phyloP scores from a whole-genome alignment of 305 asterid species.

The Fraxinus sp. region DNA sequence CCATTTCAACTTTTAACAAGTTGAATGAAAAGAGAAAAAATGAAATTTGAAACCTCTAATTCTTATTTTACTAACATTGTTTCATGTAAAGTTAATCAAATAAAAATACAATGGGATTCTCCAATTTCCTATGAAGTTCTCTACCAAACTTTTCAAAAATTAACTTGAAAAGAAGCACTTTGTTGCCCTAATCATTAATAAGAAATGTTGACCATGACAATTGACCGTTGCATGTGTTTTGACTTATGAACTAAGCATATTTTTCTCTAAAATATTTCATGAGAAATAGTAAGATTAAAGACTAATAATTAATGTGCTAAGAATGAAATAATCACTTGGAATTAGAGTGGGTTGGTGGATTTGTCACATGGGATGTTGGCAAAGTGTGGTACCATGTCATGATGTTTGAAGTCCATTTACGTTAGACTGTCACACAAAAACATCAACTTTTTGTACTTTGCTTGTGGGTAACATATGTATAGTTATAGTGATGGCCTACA shows the following conservation, averaged over 20 bases:
- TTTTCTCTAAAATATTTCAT: not conserved
- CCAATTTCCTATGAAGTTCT: not conserved
- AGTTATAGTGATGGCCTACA: conserved; percentile 39
- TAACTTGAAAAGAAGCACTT: not conserved
- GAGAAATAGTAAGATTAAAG: not conserved
- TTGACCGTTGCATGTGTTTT: not conserved
- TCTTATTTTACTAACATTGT: not conserved
- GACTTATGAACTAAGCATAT: not conserved
- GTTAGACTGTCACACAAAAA: conserved; percentile 1
- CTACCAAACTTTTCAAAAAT: not conserved
- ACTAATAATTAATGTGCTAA: not conserved
- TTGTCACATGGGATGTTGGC: conserved; percentile 50
- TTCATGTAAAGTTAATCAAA: not conserved
- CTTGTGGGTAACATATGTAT: conserved; percentile 38
- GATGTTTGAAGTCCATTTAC: conserved; percentile 23
- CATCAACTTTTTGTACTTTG: conserved; percentile 34
- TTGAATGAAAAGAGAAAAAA: not conserved
- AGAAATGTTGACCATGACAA: not conserved
- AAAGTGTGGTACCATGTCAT: conserved; percentile 36
- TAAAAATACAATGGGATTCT: not conserved
- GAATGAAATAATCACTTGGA: not conserved
- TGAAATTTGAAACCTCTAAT: not conserved
- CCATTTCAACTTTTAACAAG: not conserved
- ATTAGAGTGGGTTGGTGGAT: conserved; percentile 12
- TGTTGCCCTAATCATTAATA: not conserved